Percentiles rank a stretch among this genome's conserved stretches.
Conservation (phyloP, 352 stramenopile species). For the Globisporangium perplexum region DNA sequence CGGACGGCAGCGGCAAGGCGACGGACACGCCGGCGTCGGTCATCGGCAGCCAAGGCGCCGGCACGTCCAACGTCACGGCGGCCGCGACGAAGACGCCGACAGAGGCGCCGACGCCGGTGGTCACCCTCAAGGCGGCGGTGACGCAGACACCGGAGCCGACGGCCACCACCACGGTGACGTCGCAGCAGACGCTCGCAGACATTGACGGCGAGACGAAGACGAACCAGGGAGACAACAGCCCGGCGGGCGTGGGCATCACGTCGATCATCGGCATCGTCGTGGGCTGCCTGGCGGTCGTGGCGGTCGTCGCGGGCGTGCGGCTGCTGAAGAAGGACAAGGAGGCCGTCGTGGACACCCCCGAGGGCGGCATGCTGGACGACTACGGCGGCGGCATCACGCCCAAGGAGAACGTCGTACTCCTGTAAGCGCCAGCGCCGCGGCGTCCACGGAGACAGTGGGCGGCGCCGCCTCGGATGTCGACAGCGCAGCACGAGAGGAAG, state of each 20-base stretch:
- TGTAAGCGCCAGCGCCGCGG: conserved; percentile 40
- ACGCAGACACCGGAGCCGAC: conserved; percentile 7
- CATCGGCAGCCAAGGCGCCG: conserved; percentile 8
- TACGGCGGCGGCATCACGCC: conserved; percentile 70
- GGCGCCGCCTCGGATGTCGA: background rate
- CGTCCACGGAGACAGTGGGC: background rate
- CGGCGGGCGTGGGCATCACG: conserved; percentile 21
- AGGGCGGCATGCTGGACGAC: conserved; percentile 28
- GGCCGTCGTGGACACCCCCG: conserved; percentile 37
- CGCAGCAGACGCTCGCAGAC: conserved; percentile 27
- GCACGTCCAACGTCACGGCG: background rate
- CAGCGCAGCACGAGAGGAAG: conserved; percentile 2
- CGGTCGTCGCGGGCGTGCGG: conserved; percentile 55
- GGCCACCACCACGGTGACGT: conserved; percentile 12
- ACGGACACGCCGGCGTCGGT: conserved; percentile 1
- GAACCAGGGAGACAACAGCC: background rate
- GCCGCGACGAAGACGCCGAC: background rate
- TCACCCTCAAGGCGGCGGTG: background rate
- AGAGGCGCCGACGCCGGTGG: background rate
- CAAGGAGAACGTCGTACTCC: conserved; percentile 77
- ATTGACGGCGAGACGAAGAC: conserved; percentile 23
- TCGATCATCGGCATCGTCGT: conserved; percentile 56
- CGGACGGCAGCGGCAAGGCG: conserved; percentile 2
- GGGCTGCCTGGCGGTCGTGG: conserved; percentile 67
- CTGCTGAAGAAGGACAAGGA: conserved; percentile 67